Base-by-base conservation (phyloP, 129 eudicot genomes). In the Flaveria brownii region DNA sequence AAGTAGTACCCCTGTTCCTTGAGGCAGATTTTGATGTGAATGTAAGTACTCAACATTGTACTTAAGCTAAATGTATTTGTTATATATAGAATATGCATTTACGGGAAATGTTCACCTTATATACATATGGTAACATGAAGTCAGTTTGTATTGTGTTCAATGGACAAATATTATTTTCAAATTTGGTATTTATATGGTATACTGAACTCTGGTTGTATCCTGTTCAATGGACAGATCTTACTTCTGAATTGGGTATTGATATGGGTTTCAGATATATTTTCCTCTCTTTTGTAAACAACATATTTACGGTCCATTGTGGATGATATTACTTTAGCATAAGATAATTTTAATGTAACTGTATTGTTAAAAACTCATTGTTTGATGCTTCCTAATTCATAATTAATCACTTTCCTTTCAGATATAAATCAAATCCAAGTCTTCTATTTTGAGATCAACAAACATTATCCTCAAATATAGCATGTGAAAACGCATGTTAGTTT, bases 1-100 rank as follows among this genome's bases (percentile, higher is more conserved):
- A 16, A 43, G 65, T 30, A 43, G 65, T 30, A 50, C 73, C 57
- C 39, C 23, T 20, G 65, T 52, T 77, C 42, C 46, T 54, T 54
- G 47, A 77, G 74, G 81, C 42, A 42, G 15, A 67, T 51, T 52
- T 55, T 69, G 36, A 59, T 43, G 49, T 43, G 63, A 45, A 45
- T 51, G 9, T 43, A 57, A 26, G 50, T 69, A 57, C 45, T 69
- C 30, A 57, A 57, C 62, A 60, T 68, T 68, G 61, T 69, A 28
- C 30, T 77, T 51, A 16, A 41, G 73, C 67, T 68, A 66, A 13
- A 51, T 20, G 36, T 66, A 49, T 47, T 14, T 26, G 23, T 33
- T 18, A 73, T 51, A 36, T 51, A 50, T 39, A 42, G 41, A 49
- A 36, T 76, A 61, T 25, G 43, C 25, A 52, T 14, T 49, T 50